A percentile compares a stretch with the other conserved stretches of the same genome.
These are phyloP conservation scores for Dendrobium nobile DNA, from an alignment of 106 monocot species.

Conservation along the genomic window DNA sequence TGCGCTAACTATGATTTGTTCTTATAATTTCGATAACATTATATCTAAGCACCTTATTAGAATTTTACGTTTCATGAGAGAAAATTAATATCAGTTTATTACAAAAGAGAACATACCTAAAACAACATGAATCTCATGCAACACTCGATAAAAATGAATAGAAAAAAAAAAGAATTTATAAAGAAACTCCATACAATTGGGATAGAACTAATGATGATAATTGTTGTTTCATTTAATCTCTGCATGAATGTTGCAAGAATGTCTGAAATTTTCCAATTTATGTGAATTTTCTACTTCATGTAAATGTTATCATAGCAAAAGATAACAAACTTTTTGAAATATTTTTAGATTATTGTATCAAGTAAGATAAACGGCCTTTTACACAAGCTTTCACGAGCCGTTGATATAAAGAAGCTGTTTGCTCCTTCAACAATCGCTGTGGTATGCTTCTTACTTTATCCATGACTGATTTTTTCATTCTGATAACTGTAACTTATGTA, in stretches of 20 bases:
- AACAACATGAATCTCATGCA: too few species aligned
- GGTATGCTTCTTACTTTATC: constrained; percentile 23
- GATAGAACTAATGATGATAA: too few species aligned
- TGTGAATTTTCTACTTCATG: not conserved
- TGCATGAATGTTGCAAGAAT: not conserved
- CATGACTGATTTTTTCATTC: not conserved
- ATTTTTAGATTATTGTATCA: constrained; percentile 24
- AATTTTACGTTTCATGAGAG: too few species aligned
- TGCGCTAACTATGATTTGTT: too few species aligned
- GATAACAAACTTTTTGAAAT: not conserved
- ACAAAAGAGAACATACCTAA: too few species aligned
- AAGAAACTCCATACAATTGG: too few species aligned
- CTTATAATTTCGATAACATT: too few species aligned
- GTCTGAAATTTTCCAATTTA: not conserved
- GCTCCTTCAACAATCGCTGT: constrained; percentile 72
- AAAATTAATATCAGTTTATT: too few species aligned
- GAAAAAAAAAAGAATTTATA: too few species aligned
- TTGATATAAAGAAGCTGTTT: constrained; percentile 48
- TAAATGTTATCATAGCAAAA: not conserved
- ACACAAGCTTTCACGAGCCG: constrained; percentile 10
- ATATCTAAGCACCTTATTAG: too few species aligned
- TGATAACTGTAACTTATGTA: not conserved
- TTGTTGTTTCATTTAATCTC: too few species aligned
- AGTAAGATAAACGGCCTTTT: constrained; percentile 14
- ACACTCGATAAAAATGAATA: too few species aligned